Base-by-base conservation (phyloP, 1,284 basidiomycete species). In the Microbotryum scabiosae region DNA sequence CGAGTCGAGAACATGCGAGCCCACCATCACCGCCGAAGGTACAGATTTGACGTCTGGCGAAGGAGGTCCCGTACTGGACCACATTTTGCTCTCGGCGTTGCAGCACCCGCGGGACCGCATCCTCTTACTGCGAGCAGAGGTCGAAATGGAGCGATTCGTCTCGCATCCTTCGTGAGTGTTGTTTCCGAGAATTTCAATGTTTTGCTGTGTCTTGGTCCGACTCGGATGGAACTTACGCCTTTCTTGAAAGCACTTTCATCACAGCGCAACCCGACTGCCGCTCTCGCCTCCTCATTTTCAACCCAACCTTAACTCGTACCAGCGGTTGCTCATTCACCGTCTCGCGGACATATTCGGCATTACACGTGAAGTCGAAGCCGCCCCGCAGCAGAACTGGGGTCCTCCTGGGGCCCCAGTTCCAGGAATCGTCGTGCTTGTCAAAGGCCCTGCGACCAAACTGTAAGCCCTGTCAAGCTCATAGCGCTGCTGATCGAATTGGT, bases 321-420 rank as follows among this genome's bases (percentile, higher is more conserved):
- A 71, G 44, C 63, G 70, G n/a, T 58, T 71, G 12, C 64, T 71
- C 26, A 62, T 71, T 1, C 70, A 71, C 44, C 65, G 70, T 7
- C 59, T 71, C 5, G 69, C 70, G 45, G 70, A 71, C 52, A 63
- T 60, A 16, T 71, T 68, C 48, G 62, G 65, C 46, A 68, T 71
- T 57, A 62, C 62, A 1, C 63, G 70, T 48, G 69, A 71, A 45
- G 62, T 70, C 21, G 70, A 71, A 28, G 61, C 65, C 8, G 59
- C 56, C 1, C 58, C 60, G 5, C 48, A 52, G 20, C 43, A 59
- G 32, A 8, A 52, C 25, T 65, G 64, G 64, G 63, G 21, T 28
- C 21, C 46, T 25, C 54, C 43, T 8, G 54, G 30, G 20, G 32
- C 30, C 20, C 41, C 54, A 26, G 23, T 60, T 14, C 65, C 60